Percentiles rank a stretch among this genome's conserved stretches.
phyloP scores from a whole-genome alignment of 2,329 filamentous ascomycete species.

The Xylariaceae sp. region DNA sequence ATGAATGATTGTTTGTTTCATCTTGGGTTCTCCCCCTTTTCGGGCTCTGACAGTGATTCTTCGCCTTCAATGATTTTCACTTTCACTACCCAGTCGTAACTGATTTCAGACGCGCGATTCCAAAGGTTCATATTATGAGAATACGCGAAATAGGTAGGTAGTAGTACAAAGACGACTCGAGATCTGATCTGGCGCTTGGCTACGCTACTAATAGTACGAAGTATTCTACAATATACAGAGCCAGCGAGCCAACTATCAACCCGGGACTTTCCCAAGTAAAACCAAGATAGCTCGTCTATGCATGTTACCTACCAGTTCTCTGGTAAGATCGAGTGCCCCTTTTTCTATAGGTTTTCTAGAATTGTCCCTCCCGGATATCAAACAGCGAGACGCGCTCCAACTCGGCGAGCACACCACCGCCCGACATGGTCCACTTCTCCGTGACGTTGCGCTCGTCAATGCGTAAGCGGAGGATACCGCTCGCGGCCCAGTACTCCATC shows the following conservation, averaged over 20 bases:
- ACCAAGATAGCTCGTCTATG: background rate
- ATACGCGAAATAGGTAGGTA: background rate
- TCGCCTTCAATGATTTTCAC: background rate
- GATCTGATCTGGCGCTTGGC: background rate
- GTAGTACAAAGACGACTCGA: slow-evolving; percentile 4
- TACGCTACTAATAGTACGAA: slow-evolving; percentile 3
- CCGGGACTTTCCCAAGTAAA: background rate
- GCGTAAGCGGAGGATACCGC: slow-evolving; percentile 67
- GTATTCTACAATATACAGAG: slow-evolving; percentile 20
- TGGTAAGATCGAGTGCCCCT: too few relatives aligned
- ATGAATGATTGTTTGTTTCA: background rate
- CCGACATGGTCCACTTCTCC: slow-evolving; percentile 79
- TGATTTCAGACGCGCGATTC: background rate
- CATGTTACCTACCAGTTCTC: too few relatives aligned
- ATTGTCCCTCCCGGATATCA: slow-evolving; percentile 22
- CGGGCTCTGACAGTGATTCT: background rate
- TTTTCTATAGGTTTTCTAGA: background rate
- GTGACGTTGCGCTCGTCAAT: slow-evolving; percentile 67
- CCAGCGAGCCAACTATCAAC: slow-evolving; percentile 1
- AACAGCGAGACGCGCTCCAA: slow-evolving; percentile 62
- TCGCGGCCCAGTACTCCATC: slow-evolving; percentile 91
- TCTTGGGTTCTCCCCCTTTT: background rate
- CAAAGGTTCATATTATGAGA: background rate
- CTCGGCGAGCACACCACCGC: slow-evolving; percentile 75
- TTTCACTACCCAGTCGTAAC: background rate